Base-by-base conservation (phyloP, 2,329 filamentous ascomycete species). In the Hypoxylon sp. region DNA sequence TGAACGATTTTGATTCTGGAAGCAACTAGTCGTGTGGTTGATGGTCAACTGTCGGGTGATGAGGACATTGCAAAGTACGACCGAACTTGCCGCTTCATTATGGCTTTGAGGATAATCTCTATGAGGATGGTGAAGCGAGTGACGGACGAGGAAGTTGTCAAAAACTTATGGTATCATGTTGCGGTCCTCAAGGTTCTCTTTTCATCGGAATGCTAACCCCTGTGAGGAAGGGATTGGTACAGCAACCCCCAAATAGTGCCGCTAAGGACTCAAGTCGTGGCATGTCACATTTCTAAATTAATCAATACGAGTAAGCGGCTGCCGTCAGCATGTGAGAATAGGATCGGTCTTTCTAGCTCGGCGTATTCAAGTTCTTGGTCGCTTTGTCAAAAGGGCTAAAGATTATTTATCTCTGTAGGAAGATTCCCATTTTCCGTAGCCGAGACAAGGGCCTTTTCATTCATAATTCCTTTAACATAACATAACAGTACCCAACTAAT, bases 171-270 rank as follows among this genome's bases (percentile, higher is more conserved):
- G 56, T n/a, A 30, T 51, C 34, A 39, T 55, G 56, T 41, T 13
- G 11, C 49, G 64, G 59, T 49, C 59, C 39, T 63, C 64, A 66
- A 65, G 63, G 63, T 65, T 65, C 63, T 65, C 37, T 41, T 41
- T 41, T 41, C 37, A 41, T 20, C 37, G n/a, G 37, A 37, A 43
- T 55, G 30, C 62, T 28, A 43, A 53, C 56, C 62, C 58, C 56
- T 56, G 59, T 34, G 24, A 54, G 50, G 19, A 37, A 19, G 46
- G 46, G 17, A 20, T 50, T 37, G 44, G 46, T 56, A 61, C 44
- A 22, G 32, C 30, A 57, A 49, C 59, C 39, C 39, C 22, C 20
- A 19, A 6, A 20, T 41, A 30, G 17, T 32, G 13, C 49, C 24
- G 53, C 56, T 20, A 32, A 51, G 26, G 44, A 37, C 32, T 37